These are phyloP conservation scores for Phytopythium litorale DNA, from an alignment of 352 stramenopile genomes.

Conservation along the genomic window DNA sequence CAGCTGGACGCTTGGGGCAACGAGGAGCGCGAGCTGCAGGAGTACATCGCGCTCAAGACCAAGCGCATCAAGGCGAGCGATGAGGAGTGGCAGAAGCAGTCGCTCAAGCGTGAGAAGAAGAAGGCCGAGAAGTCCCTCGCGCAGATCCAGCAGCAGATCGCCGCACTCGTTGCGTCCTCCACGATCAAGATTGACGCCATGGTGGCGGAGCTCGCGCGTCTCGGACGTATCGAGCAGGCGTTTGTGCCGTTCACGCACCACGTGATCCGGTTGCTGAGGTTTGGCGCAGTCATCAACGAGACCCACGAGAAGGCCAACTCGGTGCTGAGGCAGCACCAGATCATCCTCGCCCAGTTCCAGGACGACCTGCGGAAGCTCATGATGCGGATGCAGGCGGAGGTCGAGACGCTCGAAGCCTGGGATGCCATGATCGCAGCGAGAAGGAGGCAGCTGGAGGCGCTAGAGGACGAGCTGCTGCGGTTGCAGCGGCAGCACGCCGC, in stretches of 20 bases:
- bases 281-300: constrained; percentile 35
- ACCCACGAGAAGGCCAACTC: constrained; percentile 36
- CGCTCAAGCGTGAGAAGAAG: constrained; percentile 78
- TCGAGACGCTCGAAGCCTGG: constrained; percentile 59
- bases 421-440: constrained; percentile 61
- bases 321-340: constrained; percentile 31
- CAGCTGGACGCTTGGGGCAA: constrained; percentile 50
- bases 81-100: constrained; percentile 82
- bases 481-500: constrained; percentile 60
- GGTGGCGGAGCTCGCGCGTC: constrained; percentile 54
- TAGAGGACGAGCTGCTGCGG: constrained; percentile 51
- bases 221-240: constrained; percentile 59
- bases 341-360: constrained; percentile 51
- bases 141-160: constrained; percentile 48
- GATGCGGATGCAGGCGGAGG: constrained; percentile 40
- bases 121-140: constrained; percentile 64
- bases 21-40: constrained; percentile 64
- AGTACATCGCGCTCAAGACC: constrained; percentile 72
- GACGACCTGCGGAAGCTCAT: constrained; percentile 58
- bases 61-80: constrained; percentile 75
- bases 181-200: constrained; percentile 57
- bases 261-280: constrained; percentile 42
- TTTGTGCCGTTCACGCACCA: constrained; percentile 80
- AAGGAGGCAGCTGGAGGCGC: constrained; percentile 46
- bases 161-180: constrained; percentile 35